Evolutionary conservation across 1,284 basidiomycete genomes (phyloP), one percentile per base, ranked within the genome.

Genomic region (Fomitopsis schrenkii): DNA sequence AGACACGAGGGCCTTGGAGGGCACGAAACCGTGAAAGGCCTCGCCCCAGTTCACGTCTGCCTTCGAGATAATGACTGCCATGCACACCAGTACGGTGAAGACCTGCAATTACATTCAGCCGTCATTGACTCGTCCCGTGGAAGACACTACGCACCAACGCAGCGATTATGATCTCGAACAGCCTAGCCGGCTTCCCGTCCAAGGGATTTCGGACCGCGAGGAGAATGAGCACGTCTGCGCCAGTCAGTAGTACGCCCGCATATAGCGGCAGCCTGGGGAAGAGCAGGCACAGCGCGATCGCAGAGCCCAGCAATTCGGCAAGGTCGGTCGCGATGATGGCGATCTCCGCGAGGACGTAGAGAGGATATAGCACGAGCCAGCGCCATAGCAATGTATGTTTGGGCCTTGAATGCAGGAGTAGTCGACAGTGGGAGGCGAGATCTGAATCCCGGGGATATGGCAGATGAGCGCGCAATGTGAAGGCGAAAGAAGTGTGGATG

Each of bases 21-120:
- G 96, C 12, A 98, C 68, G 69, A 86, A 96, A 9, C 96, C 96
- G n/a, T 85, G 70, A 73, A 98, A 97, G 1, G 91, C 91, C 36
- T 78, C 76, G 17, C 78, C 81, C 95, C 95, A 97, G 41, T 88
- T 70, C 0, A 96, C 87, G 48, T 84, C 67, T 28, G 95, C 83
- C 70, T 84, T 86, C 33, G 88, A 82, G 55, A 97, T 86, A 62
- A 98, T 84, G 48, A 95, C 79, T 52, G 86, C 81, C 80, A 97
- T 95, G 71, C 91, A 94, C 17, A 91, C 79, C 35, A 97, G 80
- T 0, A 96, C 93, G 1, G 85, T 83, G 19, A 95, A 69, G 10
- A 95, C 91, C 90, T 93, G 58, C 22, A 61, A 7, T 41, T 22
- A 41, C 36, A 28, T 5, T 10, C 26, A 28, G 53, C 35, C 14